A percentile compares a stretch with the other conserved stretches of the same genome.
Evolutionary conservation across 306 rosid species (phyloP).

Genomic region (Prunus fruticosa): DNA sequence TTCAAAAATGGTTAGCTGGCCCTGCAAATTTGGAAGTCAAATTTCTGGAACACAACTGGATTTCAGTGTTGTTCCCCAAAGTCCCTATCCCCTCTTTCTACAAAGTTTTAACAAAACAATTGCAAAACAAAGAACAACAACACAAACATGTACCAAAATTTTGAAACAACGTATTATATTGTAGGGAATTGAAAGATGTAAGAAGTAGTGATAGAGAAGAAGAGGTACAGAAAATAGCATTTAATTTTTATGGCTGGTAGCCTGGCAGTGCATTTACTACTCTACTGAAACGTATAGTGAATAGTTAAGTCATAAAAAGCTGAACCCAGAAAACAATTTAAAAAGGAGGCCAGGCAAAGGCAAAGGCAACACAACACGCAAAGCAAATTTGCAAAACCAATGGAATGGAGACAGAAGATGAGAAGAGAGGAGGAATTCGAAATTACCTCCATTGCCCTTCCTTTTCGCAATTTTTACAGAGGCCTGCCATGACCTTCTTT

Average conservation of each 20-base stretch:
- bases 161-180: background rate
- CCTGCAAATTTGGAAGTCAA: background rate
- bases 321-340: constrained; percentile 13
- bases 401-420: constrained; percentile 20
- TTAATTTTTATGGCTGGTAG: background rate
- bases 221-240: too few species aligned
- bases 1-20: constrained; percentile 7
- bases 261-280: background rate
- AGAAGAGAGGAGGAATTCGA: background rate
- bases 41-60: background rate
- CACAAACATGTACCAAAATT: background rate
- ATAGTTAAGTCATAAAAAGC: constrained; percentile 28
- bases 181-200: too few species aligned
- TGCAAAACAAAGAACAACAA: background rate
- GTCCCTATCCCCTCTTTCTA: background rate
- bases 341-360: background rate
- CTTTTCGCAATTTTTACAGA: constrained; percentile 65
- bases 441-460: constrained; percentile 98
- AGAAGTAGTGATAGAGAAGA: too few species aligned
- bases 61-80: background rate
- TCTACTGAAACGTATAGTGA: background rate
- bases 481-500: constrained; percentile 89
- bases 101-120: background rate
- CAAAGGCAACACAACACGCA: background rate
- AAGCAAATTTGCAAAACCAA: constrained; percentile 10